Conservation (phyloP, 2,329 filamentous ascomycete genomes). For the Magnaporthales sp. region DNA sequence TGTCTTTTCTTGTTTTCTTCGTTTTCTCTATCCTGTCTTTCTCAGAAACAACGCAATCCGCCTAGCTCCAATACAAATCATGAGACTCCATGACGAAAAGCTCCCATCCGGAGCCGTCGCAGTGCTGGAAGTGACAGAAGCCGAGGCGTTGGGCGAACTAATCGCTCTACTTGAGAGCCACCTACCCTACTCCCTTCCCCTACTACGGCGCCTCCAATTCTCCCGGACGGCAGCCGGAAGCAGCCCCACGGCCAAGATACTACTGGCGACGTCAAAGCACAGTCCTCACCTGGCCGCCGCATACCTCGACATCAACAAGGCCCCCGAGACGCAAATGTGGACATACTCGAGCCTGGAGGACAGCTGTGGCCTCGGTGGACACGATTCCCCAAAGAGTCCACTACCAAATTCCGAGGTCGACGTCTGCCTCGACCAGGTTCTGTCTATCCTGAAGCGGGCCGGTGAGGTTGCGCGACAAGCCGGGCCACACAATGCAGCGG, state of each 20-base stretch:
- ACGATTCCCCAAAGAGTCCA: neutral
- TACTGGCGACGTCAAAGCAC: conserved; percentile 22
- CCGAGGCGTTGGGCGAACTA: conserved; percentile 18
- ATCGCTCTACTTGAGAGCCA: conserved; percentile 37
- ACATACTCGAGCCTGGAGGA: conserved; percentile 47
- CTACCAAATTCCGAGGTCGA: conserved; percentile 9
- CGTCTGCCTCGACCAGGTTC: conserved; percentile 23
- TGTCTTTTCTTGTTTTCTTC: neutral
- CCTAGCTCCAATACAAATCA: neutral
- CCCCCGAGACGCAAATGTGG: conserved; percentile 58
- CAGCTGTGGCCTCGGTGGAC: neutral
- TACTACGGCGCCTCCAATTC: conserved; percentile 57
- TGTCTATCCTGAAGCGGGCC: conserved; percentile 18
- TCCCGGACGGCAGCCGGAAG: conserved; percentile 24
- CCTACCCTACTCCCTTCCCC: conserved; percentile 49
- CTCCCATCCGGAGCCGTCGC: neutral
- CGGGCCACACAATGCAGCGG: neutral
- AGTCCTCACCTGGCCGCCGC: conserved; percentile 39
- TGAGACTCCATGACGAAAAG: neutral
- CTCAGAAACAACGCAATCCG: neutral
- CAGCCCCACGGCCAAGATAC: conserved; percentile 32
- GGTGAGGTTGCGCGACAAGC: conserved; percentile 18
- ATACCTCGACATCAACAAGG: conserved; percentile 51
- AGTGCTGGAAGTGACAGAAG: neutral
- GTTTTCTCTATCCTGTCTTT: too few species aligned